Conservation (phyloP, 805 yeast species). For the Saccharomycopsis babjevae region DNA sequence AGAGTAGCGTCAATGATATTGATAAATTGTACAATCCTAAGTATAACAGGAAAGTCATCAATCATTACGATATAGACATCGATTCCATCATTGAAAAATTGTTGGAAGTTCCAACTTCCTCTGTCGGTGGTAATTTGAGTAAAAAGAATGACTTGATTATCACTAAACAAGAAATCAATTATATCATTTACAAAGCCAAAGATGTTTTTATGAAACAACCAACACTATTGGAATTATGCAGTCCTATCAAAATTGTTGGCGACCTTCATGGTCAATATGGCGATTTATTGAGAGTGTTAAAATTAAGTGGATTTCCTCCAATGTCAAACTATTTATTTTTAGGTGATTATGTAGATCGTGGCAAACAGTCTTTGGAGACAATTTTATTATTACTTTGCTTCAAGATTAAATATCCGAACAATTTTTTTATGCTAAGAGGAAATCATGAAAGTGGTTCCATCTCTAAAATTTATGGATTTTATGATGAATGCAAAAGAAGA, state of each 20-base stretch:
- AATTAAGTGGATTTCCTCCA: slow-evolving; percentile 82
- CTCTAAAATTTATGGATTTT: slow-evolving; percentile 75
- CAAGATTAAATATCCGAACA: slow-evolving; percentile 78
- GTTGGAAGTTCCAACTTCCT: slow-evolving; percentile 14
- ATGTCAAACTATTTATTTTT: slow-evolving; percentile 52
- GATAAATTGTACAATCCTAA: slow-evolving; percentile 17
- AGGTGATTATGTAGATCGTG: slow-evolving; percentile 81
- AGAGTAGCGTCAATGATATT: slow-evolving; percentile 5
- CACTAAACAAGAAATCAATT: slow-evolving; percentile 14
- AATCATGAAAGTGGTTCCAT: slow-evolving; percentile 83
- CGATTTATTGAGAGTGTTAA: slow-evolving; percentile 65
- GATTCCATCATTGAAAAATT: slow-evolving; percentile 17
- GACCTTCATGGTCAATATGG: slow-evolving; percentile 82
- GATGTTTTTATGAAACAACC: slow-evolving; percentile 57
- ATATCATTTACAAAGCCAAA: slow-evolving; percentile 28
- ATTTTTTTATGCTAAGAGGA: slow-evolving; percentile 68
- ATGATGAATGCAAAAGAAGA: slow-evolving; percentile 77
- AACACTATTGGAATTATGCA: slow-evolving; percentile 50
- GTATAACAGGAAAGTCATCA: slow-evolving; percentile 17
- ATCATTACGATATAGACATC: slow-evolving; percentile 16
- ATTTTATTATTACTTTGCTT: slow-evolving; percentile 63
- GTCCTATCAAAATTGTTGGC: slow-evolving; percentile 81
- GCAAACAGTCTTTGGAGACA: slow-evolving; percentile 74
- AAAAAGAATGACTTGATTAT: slow-evolving; percentile 7
- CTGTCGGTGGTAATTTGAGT: slow-evolving; percentile 8